Evolutionary conservation across 2,329 filamentous ascomycete genomes (phyloP), one percentile per base, ranked within the genome.

Genomic region (Paecilomyces niveus): DNA sequence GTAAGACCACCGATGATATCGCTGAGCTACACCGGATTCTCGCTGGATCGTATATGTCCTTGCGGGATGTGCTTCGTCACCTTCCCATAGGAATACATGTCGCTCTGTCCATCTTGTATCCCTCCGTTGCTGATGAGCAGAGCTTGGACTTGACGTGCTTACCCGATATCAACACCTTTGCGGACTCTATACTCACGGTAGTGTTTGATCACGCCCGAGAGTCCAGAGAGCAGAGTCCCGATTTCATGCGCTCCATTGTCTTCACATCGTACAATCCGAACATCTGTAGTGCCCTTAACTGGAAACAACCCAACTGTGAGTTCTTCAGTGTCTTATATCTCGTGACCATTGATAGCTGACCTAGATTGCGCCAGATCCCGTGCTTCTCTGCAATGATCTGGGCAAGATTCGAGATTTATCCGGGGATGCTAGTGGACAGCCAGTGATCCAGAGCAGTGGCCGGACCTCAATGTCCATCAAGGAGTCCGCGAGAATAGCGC

Each of bases 231-330:
- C 77, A 79, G 62, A 86, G 85, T 1, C 86, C 90, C 8, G 86
- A 90, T 57, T 85, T 87, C 15, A 87, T 94, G 65, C 83, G 92
- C 49, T 96, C 90, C 11, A 88, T 99, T 56, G 90, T 97, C 10
- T 97, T 99, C 72, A 95, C 90, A 67, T 96, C 91, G 22, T 96
- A 93, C 74, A 97, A 96, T 70, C 82, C 90, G 11, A 89, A 88
- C 63, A 84, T 97, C 21, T 99, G 94, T 76, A 95, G 90, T 15
- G 92, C 93, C 4, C 78, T 99, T 67, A 99, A 99, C 75, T 99
- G 94, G 94, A 99, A 99, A 74, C 94, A 99, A 74, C 94, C 94
- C 2, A 99, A 97, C 71, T 99, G 85, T 87, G 72, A 76, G 83
- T 76, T 5, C 35, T 29, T n/a, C 21, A 3, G 49, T 4, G 22